Evolutionary conservation across 345 rosid species (phyloP).

Genomic region (Psidium guajava): DNA sequence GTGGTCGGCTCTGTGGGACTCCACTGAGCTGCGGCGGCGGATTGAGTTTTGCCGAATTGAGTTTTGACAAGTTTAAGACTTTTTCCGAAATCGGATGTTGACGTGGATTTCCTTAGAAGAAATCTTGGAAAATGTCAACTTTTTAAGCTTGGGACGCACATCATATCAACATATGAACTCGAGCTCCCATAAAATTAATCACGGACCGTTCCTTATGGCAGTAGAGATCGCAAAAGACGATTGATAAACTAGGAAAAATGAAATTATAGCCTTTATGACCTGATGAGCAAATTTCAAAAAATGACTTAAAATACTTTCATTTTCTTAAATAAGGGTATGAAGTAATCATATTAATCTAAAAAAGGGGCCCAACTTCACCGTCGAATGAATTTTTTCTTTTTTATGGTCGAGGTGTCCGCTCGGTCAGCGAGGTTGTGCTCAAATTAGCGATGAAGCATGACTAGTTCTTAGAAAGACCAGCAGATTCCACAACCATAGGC

Average conservation of each 20-base stretch:
- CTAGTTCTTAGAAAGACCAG: too few relatives aligned
- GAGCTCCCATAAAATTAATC: neutral
- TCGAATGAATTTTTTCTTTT: too few relatives aligned
- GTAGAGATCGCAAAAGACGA: neutral
- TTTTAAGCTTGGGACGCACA: neutral
- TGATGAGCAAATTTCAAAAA: too few relatives aligned
- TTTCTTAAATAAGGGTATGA: too few relatives aligned
- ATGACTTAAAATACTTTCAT: too few relatives aligned
- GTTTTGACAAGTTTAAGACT: neutral
- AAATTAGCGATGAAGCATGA: too few relatives aligned
- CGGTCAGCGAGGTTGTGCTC: too few relatives aligned
- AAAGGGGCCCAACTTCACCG: too few relatives aligned
- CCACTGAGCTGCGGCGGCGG: neutral
- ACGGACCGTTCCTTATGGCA: neutral
- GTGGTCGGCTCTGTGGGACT: neutral
- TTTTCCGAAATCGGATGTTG: neutral
- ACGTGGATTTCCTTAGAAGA: neutral
- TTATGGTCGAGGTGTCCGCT: too few relatives aligned
- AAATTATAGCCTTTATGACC: neutral
- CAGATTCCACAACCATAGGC: too few relatives aligned
- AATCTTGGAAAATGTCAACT: neutral
- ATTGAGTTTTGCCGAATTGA: neutral
- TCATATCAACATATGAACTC: neutral
- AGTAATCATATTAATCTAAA: too few relatives aligned
- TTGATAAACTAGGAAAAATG: fast-evolving